Conservation (phyloP, 73 alveolate genomes). For the Blepharisma japonicum region DNA sequence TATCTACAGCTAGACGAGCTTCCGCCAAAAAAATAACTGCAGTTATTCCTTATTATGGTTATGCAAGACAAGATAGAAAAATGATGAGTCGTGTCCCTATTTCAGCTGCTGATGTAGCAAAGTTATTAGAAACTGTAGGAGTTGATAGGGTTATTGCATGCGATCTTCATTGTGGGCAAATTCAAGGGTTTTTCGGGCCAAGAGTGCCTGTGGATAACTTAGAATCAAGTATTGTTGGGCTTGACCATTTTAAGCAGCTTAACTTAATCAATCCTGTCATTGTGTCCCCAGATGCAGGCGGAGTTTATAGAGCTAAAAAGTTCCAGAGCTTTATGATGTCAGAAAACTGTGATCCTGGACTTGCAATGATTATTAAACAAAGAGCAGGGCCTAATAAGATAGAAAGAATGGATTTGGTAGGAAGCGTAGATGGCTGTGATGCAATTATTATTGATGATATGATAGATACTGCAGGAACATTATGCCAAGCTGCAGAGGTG, state of each 20-base stretch:
- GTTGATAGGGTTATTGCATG: slow-evolving; percentile 86
- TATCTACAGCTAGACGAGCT: slow-evolving; percentile 86
- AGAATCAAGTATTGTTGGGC: slow-evolving; percentile 74
- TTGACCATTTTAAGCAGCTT: slow-evolving; percentile 58
- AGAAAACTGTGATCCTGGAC: slow-evolving; percentile 36
- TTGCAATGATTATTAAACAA: slow-evolving; percentile 82
- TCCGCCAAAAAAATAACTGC: slow-evolving; percentile 89
- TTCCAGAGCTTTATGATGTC: slow-evolving; percentile 56
- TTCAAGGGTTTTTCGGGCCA: slow-evolving; percentile 89
- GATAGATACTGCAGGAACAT: slow-evolving; percentile 93
- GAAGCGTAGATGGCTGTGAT: slow-evolving; percentile 69
- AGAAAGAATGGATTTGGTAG: slow-evolving; percentile 71
- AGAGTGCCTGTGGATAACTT: slow-evolving; percentile 82
- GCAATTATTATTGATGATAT: slow-evolving; percentile 83
- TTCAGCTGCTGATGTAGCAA: slow-evolving; percentile 94
- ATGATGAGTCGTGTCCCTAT: slow-evolving; percentile 77
- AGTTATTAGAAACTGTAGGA: slow-evolving; percentile 56
- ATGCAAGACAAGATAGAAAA: slow-evolving; percentile 92
- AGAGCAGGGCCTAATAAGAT: slow-evolving; percentile 68
- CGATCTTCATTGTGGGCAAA: slow-evolving; percentile 89
- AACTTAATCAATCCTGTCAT: slow-evolving; percentile 66
- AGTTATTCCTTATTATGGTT: slow-evolving; percentile 93
- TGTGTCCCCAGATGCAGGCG: slow-evolving; percentile 96
- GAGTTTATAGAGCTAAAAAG: slow-evolving; percentile 37
- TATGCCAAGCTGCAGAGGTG: slow-evolving; percentile 87